phyloP scores from a whole-genome alignment of 108 stramenopile genomes.

The Discostella stelligeroides region DNA sequence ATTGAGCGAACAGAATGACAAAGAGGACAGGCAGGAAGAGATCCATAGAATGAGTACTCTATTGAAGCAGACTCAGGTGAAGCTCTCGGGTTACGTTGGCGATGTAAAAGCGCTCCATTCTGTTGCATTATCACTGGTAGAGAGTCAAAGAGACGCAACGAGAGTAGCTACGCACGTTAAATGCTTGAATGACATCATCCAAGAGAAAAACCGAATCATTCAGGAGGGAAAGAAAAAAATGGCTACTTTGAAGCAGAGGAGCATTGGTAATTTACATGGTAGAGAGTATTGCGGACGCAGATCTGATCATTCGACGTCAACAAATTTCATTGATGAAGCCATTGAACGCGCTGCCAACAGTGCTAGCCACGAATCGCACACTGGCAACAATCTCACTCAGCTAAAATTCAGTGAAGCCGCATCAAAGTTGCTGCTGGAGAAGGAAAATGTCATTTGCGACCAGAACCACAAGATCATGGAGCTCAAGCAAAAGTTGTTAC shows the following conservation, averaged over 20 bases:
- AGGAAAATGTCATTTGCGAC: slow-evolving; percentile 20
- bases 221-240: slow-evolving; percentile 17
- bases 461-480: slow-evolving; percentile 14
- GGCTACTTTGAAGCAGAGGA: slow-evolving; percentile 7
- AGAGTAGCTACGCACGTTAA: slow-evolving; percentile 23
- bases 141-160: slow-evolving; percentile 6
- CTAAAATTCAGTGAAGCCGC: slow-evolving; percentile 29
- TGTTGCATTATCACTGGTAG: slow-evolving; percentile 1
- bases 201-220: slow-evolving; percentile 29
- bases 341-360: slow-evolving; percentile 13
- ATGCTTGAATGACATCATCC: slow-evolving; percentile 31
- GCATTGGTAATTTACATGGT: background rate
- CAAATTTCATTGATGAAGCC: slow-evolving; percentile 16
- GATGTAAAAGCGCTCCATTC: slow-evolving; percentile 24
- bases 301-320: slow-evolving; percentile 20
- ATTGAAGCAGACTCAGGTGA: slow-evolving; percentile 11
- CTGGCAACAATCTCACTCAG: background rate
- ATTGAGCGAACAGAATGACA: background rate
- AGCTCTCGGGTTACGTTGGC: slow-evolving; percentile 10
- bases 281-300: slow-evolving; percentile 1
- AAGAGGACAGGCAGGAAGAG: slow-evolving; percentile 3
- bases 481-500: slow-evolving; percentile 8
- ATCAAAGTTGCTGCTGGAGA: slow-evolving; percentile 17
- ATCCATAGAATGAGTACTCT: background rate
- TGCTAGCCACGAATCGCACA: slow-evolving; percentile 14